Conservation (phyloP, 2,329 filamentous ascomycete genomes). For the Exutisphaerella laricina region DNA sequence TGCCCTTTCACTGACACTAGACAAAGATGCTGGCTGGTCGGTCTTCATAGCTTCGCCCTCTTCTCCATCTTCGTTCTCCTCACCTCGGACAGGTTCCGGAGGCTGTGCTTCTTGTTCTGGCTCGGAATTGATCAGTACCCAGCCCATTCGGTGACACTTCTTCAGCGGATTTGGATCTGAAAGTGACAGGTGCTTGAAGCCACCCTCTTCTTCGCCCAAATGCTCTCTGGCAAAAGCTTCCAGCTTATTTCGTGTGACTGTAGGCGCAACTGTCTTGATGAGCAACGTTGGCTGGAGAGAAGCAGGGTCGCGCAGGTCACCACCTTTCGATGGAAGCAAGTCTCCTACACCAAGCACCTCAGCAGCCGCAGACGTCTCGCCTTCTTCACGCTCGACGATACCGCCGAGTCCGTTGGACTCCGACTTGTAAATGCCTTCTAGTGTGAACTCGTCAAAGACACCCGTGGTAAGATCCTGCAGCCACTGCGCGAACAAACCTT, state of each 20-base stretch:
- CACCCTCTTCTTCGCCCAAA: conserved; percentile 81
- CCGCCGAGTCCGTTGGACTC: conserved; percentile 84
- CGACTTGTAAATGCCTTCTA: conserved; percentile 89
- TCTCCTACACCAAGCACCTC: conserved; percentile 92
- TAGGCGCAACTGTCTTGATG: conserved; percentile 96
- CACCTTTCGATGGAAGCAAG: conserved; percentile 73
- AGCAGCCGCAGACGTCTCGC: conserved; percentile 83
- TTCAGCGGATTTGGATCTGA: conserved; percentile 97
- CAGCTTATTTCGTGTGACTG: conserved; percentile 87
- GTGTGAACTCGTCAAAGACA: conserved; percentile 86
- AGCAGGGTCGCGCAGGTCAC: conserved; percentile 83
- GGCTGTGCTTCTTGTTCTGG: conserved; percentile 61
- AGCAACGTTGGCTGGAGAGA: conserved; percentile 85
- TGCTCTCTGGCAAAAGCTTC: conserved; percentile 94
- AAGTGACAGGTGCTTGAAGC: conserved; percentile 91
- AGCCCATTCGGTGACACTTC: conserved; percentile 94
- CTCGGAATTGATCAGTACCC: conserved; percentile 89
- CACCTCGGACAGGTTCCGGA: conserved; percentile 48
- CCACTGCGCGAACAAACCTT: conserved; percentile 77
- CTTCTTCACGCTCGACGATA: conserved; percentile 87
- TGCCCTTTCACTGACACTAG: conserved; percentile 60
- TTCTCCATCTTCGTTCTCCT: conserved; percentile 20
- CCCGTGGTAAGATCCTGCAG: conserved; percentile 79
- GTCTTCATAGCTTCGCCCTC: conserved; percentile 17
- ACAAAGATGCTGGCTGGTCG: conserved; percentile 9